phyloP scores from a whole-genome alignment of 1,284 basidiomycete species.

The Cryptococcus sp. region DNA sequence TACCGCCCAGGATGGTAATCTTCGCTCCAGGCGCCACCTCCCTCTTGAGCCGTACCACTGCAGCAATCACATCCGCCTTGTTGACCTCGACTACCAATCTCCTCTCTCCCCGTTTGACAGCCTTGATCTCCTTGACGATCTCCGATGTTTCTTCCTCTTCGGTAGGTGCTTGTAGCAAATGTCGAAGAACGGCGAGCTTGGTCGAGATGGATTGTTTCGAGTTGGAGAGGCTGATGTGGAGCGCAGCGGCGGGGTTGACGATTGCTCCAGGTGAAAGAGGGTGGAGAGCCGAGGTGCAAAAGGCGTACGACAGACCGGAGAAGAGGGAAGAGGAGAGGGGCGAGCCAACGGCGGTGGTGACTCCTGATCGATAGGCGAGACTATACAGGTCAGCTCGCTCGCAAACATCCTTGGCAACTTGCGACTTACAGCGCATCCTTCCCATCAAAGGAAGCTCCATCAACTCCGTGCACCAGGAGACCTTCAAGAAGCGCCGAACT shows the following conservation, averaged over 20 bases:
- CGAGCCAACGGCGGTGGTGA: conserved; percentile 56
- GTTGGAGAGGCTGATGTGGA: conserved; percentile 61
- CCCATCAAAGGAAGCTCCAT: conserved; percentile 65
- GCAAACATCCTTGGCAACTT: background rate
- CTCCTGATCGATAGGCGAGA: conserved; percentile 50
- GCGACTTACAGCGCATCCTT: conserved; percentile 61
- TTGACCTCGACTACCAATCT: conserved; percentile 66
- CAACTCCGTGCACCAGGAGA: conserved; percentile 59
- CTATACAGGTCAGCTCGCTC: conserved; percentile 42
- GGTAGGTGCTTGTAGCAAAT: conserved; percentile 52
- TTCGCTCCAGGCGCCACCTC: conserved; percentile 56
- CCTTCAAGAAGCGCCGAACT: conserved; percentile 58
- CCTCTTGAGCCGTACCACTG: conserved; percentile 64
- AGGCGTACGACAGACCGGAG: conserved; percentile 61
- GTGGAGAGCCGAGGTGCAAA: conserved; percentile 59
- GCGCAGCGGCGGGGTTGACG: conserved; percentile 59
- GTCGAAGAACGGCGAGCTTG: conserved; percentile 64
- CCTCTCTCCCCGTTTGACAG: conserved; percentile 54
- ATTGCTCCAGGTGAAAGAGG: conserved; percentile 64
- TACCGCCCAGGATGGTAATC: conserved; percentile 60
- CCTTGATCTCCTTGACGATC: conserved; percentile 54
- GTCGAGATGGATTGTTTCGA: conserved; percentile 57
- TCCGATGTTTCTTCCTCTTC: conserved; percentile 25
- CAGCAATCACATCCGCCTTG: conserved; percentile 68
- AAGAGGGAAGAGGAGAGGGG: conserved; percentile 49